Conservation (phyloP, 139 green algal genomes). For the Dunaliella primolecta region DNA sequence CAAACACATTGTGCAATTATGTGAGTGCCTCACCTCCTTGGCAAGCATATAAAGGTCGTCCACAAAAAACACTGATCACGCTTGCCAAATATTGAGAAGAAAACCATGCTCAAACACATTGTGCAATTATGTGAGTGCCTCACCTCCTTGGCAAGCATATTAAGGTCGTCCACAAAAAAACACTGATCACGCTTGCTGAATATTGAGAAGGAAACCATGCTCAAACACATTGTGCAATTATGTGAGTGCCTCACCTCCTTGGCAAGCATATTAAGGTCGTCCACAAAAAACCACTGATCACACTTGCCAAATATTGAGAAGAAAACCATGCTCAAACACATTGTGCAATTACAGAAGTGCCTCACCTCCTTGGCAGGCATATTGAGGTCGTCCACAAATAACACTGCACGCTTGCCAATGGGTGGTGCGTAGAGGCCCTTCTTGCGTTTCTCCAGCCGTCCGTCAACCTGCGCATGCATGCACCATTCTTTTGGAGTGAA, state of each 20-base stretch:
- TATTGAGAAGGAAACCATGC: too few species aligned
- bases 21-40: too few species aligned
- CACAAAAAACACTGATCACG: conserved; percentile 67
- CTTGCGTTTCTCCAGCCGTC: conserved; percentile 61
- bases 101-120: too few species aligned
- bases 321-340: too few species aligned
- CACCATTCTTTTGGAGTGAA: too few species aligned
- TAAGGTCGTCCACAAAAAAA: conserved; percentile 76
- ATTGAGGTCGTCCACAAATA: conserved; percentile 82
- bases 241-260: conserved; percentile 58
- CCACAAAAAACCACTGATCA: conserved; percentile 68
- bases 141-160: conserved; percentile 75
- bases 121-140: too few species aligned
- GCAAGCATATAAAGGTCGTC: conserved; percentile 79
- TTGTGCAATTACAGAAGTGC: too few species aligned
- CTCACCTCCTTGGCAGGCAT: conserved; percentile 66
- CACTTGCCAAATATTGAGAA: too few species aligned
- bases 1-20: too few species aligned
- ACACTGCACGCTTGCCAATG: conserved; percentile 45
- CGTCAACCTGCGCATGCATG: not conserved
- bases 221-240: too few species aligned
- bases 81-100: too few species aligned
- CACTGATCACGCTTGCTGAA: too few species aligned
- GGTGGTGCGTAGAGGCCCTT: conserved; percentile 66
- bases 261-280: conserved; percentile 79